Percentiles rank a stretch among this genome's conserved stretches.
Conservation (phyloP, 371 early-diverging fungal species). For the Batrachochytrium dendrobatidis region DNA sequence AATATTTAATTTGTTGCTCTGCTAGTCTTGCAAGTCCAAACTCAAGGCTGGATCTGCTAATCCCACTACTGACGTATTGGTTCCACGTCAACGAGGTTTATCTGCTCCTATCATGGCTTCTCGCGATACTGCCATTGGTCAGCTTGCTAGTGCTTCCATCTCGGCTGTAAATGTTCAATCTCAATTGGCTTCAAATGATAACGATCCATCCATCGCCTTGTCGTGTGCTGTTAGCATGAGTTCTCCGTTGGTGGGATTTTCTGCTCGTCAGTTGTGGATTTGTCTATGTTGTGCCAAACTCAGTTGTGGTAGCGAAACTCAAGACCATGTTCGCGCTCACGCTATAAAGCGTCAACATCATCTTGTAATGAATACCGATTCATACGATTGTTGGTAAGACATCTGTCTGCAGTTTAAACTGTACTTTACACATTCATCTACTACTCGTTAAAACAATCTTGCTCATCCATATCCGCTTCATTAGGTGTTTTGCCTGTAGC, state of each 20-base stretch:
- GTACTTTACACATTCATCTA: neutral
- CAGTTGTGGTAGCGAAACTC: constrained; percentile 23
- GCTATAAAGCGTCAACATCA: constrained; percentile 11
- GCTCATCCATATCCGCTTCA: neutral
- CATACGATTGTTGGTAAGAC: neutral
- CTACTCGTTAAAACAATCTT: neutral
- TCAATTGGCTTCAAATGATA: constrained; percentile 1
- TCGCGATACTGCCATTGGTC: neutral
- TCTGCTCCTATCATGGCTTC: neutral
- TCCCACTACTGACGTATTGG: neutral
- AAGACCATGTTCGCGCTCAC: constrained; percentile 20
- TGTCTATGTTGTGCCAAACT: constrained; percentile 24
- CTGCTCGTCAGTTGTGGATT: constrained; percentile 20
- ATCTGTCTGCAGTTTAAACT: neutral
- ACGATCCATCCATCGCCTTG: neutral
- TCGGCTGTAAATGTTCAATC: no score
- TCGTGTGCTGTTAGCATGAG: neutral
- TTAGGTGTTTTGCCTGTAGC: neutral
- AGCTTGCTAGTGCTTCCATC: no score
- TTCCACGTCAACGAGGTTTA: neutral
- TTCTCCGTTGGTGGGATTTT: neutral
- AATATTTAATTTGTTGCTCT: neutral
- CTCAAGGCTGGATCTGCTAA: neutral
- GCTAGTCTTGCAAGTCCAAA: no score
- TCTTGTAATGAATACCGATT: constrained; percentile 19